Conservation (phyloP, 768 basidiomycete species). For the Boletellus sp. region DNA sequence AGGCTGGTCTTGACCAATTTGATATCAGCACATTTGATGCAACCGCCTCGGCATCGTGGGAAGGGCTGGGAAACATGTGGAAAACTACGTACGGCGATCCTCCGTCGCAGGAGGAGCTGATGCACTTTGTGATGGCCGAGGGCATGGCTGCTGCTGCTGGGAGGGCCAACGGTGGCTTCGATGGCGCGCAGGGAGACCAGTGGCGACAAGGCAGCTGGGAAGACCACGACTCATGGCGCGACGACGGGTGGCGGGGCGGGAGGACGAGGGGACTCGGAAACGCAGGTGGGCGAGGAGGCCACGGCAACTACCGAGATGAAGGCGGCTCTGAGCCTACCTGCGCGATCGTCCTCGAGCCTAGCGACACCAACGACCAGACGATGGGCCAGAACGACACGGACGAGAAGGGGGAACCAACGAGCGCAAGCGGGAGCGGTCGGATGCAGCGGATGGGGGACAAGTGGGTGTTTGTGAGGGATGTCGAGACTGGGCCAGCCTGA, state of each 20-base stretch:
- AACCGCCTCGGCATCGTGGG: conserved; percentile 72
- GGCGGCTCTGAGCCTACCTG: conserved; percentile 44
- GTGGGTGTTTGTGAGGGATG: conserved; percentile 64
- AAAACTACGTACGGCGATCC: conserved; percentile 58
- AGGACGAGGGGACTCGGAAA: conserved; percentile 39
- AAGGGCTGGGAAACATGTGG: conserved; percentile 78
- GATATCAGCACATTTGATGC: conserved; percentile 71
- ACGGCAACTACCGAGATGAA: conserved; percentile 49
- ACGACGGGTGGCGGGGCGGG: conserved; percentile 38
- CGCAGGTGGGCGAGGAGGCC: conserved; percentile 29
- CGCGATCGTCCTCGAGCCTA: conserved; percentile 48
- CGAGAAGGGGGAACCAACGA: conserved; percentile 8
- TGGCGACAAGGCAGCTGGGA: conserved; percentile 18
- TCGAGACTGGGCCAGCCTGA: conserved; percentile 21
- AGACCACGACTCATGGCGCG: conserved; percentile 36
- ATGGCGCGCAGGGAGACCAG: conserved; percentile 20
- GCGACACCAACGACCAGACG: not conserved
- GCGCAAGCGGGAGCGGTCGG: conserved; percentile 39
- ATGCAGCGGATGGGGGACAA: conserved; percentile 72
- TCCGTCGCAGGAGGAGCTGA: conserved; percentile 73
- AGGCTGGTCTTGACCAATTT: conserved; percentile 61
- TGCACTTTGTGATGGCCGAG: conserved; percentile 62
- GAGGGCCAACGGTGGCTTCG: conserved; percentile 11
- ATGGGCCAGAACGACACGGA: not conserved
- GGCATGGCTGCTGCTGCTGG: conserved; percentile 20